Conservation (phyloP, 306 rosid genomes). For the Cyamopsis tetragonoloba region DNA sequence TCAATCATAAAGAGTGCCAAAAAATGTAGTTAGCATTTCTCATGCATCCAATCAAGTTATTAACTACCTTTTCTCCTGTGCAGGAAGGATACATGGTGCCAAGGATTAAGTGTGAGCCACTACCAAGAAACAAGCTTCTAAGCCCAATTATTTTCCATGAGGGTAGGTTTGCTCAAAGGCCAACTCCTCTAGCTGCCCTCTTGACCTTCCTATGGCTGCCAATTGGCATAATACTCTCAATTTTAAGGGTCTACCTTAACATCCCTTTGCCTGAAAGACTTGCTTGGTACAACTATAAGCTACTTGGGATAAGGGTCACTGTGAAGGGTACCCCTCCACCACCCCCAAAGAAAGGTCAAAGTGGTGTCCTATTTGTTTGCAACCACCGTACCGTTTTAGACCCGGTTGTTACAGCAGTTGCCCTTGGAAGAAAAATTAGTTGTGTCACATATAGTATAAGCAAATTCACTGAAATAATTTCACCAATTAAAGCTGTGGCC, state of each 20-base stretch:
- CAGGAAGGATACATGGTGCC: constrained; percentile 91
- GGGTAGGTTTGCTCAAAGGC: constrained; percentile 80
- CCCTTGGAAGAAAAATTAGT: constrained; percentile 74
- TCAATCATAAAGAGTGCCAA: too few species aligned
- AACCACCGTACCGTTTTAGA: constrained; percentile 89
- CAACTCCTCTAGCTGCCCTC: constrained; percentile 70
- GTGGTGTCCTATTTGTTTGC: constrained; percentile 78
- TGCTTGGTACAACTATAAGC: constrained; percentile 67
- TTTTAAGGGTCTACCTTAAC: constrained; percentile 70
- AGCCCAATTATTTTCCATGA: constrained; percentile 86
- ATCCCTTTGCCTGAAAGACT: constrained; percentile 70
- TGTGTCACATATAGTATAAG: constrained; percentile 94
- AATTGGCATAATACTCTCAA: constrained; percentile 65
- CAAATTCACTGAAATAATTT: constrained; percentile 72
- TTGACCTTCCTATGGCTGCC: constrained; percentile 83
- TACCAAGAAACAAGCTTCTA: constrained; percentile 70
- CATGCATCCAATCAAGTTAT: not conserved
- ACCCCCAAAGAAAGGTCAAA: constrained; percentile 62
- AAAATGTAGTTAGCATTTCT: not conserved
- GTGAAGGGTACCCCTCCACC: constrained; percentile 90
- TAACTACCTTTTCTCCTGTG: constrained; percentile 5
- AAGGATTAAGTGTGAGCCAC: constrained; percentile 51
- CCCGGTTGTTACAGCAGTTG: constrained; percentile 75
- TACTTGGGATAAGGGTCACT: constrained; percentile 58
- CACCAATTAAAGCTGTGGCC: constrained; percentile 85